phyloP scores from a whole-genome alignment of 1,284 basidiomycete species.

The Moesziomyces sp. region DNA sequence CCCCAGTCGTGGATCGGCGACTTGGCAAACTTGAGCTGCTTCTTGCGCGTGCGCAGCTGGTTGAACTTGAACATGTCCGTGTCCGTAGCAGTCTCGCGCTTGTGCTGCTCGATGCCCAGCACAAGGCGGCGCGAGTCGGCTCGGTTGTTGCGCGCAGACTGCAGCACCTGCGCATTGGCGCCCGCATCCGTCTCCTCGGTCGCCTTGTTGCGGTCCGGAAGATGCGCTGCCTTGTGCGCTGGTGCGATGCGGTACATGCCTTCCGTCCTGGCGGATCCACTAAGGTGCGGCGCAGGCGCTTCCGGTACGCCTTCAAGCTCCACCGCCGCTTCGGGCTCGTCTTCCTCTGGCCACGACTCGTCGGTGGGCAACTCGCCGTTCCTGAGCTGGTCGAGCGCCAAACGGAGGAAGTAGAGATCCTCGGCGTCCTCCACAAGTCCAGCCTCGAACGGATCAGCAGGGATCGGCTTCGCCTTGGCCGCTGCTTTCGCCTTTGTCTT shows the following conservation, averaged over 20 bases:
- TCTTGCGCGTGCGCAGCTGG: slow-evolving; percentile 96
- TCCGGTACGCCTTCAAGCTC: slow-evolving; percentile 60
- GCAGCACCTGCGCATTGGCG: slow-evolving; percentile 70
- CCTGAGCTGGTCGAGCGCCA: slow-evolving; percentile 72
- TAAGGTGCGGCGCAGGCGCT: slow-evolving; percentile 71
- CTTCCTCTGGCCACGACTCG: slow-evolving; percentile 25
- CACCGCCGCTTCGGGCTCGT: slow-evolving; percentile 38
- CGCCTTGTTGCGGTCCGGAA: slow-evolving; percentile 73
- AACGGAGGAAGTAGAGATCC: slow-evolving; percentile 84
- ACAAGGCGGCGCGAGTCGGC: slow-evolving; percentile 92
- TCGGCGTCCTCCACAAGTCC: slow-evolving; percentile 86
- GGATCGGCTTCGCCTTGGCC: slow-evolving; percentile 24
- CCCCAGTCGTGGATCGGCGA: slow-evolving; percentile 99
- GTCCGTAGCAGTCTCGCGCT: slow-evolving; percentile 72
- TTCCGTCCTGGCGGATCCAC: slow-evolving; percentile 88
- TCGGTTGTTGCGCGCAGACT: slow-evolving; percentile 88
- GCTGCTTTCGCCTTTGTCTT: slow-evolving; percentile 20
- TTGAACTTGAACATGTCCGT: slow-evolving; percentile 88
- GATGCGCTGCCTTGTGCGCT: slow-evolving; percentile 88
- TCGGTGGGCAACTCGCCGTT: slow-evolving; percentile 47
- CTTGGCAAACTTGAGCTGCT: slow-evolving; percentile 93
- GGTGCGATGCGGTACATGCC: slow-evolving; percentile 94
- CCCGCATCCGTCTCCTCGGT: slow-evolving; percentile 67
- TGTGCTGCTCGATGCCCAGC: slow-evolving; percentile 94
- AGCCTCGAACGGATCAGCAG: slow-evolving; percentile 72